Base-by-base conservation (phyloP, 2,329 filamentous ascomycete species). In the Gyromitra esculenta region DNA sequence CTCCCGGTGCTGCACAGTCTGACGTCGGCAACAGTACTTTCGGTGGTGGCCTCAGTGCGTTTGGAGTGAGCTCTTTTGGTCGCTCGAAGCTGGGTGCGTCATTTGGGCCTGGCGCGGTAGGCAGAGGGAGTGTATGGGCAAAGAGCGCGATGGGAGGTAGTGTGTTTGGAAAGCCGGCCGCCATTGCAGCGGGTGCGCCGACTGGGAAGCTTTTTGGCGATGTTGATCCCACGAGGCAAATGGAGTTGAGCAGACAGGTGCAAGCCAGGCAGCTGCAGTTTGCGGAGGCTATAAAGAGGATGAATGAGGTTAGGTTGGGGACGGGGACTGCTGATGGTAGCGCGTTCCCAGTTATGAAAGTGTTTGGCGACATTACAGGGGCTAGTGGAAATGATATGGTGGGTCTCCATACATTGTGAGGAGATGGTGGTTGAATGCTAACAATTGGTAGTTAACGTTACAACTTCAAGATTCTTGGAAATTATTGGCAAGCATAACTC, bases 1-100 rank as follows among this genome's bases (percentile, higher is more conserved):
- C 88, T 5, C 85, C 86, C 31, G 88, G 63, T n/a, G 45, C 31
- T 1, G 52, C 48, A 8, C 52, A 69, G 45, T 25, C 60, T 15
- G 66, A 66, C 37, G 8, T 66, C 6, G 60, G 73, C 5, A 54
- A 68, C 7, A 73, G 63, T 6, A 66, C 76, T 50, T 62, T 80
- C 62, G 41, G 79, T 62, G 73, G 62, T 18, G 75, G 80, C 18
- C 64, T 72, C 48, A 79, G 73, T 62, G 68, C 76, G 56, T 81
- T 81, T 50, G 80, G 80, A 1, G 76, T 78, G 37, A 81, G 80
- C 13, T 79, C 78, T 18, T 81, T 81, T 62, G 80, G 80, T 13
- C 65, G 76, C 18, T 81, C 80, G 13, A 69, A 73, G 15, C 21
- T 77, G 18, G 68, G 77, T n/a, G 63, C 56, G 21, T 78, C 78